These are phyloP conservation scores for Tricholoma bakamatsutake DNA, from an alignment of 768 basidiomycete species.

Conservation along the genomic window DNA sequence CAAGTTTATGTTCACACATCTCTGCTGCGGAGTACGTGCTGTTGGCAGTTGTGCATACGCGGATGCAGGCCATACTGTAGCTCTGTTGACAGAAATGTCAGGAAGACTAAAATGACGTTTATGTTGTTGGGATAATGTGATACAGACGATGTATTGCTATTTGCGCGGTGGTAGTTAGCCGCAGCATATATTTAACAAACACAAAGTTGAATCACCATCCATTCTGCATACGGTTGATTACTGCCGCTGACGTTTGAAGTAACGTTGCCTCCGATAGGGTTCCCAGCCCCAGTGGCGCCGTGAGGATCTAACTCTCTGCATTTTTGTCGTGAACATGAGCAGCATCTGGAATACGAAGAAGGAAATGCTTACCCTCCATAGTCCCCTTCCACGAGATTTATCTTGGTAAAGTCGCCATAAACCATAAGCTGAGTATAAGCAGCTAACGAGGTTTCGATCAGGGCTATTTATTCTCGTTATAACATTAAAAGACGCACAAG, in stretches of 20 bases:
- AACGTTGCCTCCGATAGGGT: conserved; percentile 41
- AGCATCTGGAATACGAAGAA: background rate
- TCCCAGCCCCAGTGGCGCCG: conserved; percentile 34
- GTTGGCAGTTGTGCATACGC: conserved; percentile 38
- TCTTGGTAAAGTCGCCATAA: conserved; percentile 35
- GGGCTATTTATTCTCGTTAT: background rate
- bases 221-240: conserved; percentile 33
- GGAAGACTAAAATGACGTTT: background rate
- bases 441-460: conserved; percentile 13
- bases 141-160: conserved; percentile 28
- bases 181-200: background rate
- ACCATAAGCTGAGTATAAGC: conserved; percentile 39
- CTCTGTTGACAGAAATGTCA: conserved; percentile 14
- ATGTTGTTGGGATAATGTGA: background rate
- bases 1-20: conserved; percentile 44
- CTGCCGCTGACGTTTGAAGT: conserved; percentile 35
- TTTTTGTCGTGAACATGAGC: background rate
- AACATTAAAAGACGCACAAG: conserved; percentile 19
- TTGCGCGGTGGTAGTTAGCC: background rate
- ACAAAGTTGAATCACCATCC: conserved; percentile 29
- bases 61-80: conserved; percentile 34
- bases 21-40: conserved; percentile 34
- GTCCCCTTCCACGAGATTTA: conserved; percentile 35
- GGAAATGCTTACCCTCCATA: conserved; percentile 28
- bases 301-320: conserved; percentile 39